phyloP scores from a whole-genome alignment of 2,329 filamentous ascomycete genomes.

The Elsinoe australis region DNA sequence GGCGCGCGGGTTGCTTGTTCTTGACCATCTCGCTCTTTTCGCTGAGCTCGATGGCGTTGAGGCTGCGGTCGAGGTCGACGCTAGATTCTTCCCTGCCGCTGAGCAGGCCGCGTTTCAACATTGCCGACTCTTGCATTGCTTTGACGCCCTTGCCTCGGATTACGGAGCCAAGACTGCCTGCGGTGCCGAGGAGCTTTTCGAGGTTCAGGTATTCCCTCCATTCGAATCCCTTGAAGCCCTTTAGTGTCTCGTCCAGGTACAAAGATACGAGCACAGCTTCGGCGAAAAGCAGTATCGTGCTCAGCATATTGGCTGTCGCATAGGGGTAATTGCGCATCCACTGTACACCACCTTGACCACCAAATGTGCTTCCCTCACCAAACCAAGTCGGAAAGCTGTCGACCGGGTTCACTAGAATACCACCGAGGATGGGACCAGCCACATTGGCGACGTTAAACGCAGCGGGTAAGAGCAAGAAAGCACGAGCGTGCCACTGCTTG shows the following conservation, averaged over 20 bases:
- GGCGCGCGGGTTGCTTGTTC: slow-evolving; percentile 35
- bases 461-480: slow-evolving; percentile 35
- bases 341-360: slow-evolving; percentile 45
- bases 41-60: slow-evolving; percentile 30
- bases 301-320: slow-evolving; percentile 56
- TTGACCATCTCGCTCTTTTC: slow-evolving; percentile 26
- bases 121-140: slow-evolving; percentile 24
- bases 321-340: slow-evolving; percentile 59
- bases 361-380: slow-evolving; percentile 48
- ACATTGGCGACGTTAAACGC: slow-evolving; percentile 38
- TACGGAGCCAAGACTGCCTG: neutral
- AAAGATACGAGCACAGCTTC: slow-evolving; percentile 50
- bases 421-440: slow-evolving; percentile 48
- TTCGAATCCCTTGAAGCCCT: slow-evolving; percentile 23
- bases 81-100: slow-evolving; percentile 26
- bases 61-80: slow-evolving; percentile 28
- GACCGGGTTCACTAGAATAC: slow-evolving; percentile 54
- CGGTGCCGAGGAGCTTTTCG: slow-evolving; percentile 3
- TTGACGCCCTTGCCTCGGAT: slow-evolving; percentile 22
- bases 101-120: slow-evolving; percentile 29
- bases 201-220: slow-evolving; percentile 11
- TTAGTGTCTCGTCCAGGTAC: slow-evolving; percentile 50
- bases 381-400: slow-evolving; percentile 51
- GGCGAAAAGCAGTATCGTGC: slow-evolving; percentile 47
- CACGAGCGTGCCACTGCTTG: slow-evolving; percentile 36